phyloP scores from a whole-genome alignment of 768 basidiomycete species.

The Termitomyces sp. region DNA sequence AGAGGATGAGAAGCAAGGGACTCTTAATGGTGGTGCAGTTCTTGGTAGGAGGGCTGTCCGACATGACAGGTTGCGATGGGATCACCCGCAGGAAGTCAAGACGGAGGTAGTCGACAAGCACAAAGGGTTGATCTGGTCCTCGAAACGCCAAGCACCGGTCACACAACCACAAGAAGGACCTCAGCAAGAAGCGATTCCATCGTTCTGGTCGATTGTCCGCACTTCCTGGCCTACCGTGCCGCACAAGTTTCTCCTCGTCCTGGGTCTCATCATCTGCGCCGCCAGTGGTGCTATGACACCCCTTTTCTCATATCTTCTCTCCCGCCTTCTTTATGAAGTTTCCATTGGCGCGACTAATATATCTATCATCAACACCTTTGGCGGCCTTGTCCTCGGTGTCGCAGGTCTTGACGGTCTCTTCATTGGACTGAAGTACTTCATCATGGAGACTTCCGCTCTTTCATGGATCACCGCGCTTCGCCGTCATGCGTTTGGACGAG shows the following conservation, averaged over 20 bases:
- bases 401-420: constrained; percentile 76
- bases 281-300: constrained; percentile 85
- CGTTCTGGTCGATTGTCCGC: constrained; percentile 49
- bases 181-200: constrained; percentile 16
- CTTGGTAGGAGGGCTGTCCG: constrained; percentile 21
- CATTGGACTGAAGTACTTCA: constrained; percentile 71
- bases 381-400: constrained; percentile 67
- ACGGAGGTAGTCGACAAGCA: constrained; percentile 4
- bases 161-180: constrained; percentile 1
- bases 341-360: constrained; percentile 66
- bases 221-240: constrained; percentile 71
- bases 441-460: constrained; percentile 75
- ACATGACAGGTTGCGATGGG: constrained; percentile 22
- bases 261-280: constrained; percentile 70
- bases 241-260: constrained; percentile 60
- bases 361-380: constrained; percentile 62
- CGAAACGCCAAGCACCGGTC: not conserved
- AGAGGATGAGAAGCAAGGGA: constrained; percentile 41
- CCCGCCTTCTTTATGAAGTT: constrained; percentile 73
- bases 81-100: constrained; percentile 16
- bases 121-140: constrained; percentile 1
- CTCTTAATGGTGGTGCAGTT: constrained; percentile 37
- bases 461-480: constrained; percentile 74
- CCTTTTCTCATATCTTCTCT: constrained; percentile 87
- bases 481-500: constrained; percentile 44